Conservation (phyloP, 192 early-diverging fungal species). For the Backusella mclennaniae region DNA sequence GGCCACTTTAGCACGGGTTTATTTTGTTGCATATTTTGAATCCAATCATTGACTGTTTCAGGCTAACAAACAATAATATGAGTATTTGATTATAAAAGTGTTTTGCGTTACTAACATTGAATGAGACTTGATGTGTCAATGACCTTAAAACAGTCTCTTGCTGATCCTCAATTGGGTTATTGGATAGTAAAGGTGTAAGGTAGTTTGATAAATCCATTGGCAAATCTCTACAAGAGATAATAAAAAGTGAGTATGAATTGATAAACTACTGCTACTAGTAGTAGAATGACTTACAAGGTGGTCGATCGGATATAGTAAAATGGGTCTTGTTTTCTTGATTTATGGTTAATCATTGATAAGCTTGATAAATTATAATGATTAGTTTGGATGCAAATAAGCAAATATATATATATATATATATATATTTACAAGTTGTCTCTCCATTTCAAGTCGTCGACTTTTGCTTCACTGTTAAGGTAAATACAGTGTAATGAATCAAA, state of each 20-base stretch:
- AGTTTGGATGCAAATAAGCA: not conserved
- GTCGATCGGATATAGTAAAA: not conserved
- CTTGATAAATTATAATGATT: not conserved
- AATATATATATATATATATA: not conserved
- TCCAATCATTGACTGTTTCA: not conserved
- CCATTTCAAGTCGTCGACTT: not conserved
- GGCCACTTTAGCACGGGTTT: not conserved
- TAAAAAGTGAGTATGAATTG: not conserved
- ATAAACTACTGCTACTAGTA: not conserved
- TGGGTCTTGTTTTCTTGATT: not conserved
- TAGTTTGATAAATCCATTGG: not conserved
- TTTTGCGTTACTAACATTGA: not conserved
- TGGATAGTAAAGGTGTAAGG: not conserved
- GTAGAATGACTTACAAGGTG: not conserved
- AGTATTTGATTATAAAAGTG: not conserved
- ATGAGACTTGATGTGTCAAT: not conserved
- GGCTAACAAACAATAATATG: not conserved
- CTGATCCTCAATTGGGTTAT: not conserved
- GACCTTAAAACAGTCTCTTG: not conserved
- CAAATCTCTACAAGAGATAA: not conserved
- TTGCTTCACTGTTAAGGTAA: not conserved
- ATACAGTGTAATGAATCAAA: not conserved
- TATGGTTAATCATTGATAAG: not conserved
- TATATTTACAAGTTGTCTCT: not conserved
- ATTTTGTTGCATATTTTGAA: not conserved